These are phyloP conservation scores for Trypanosomatidae sp. DNA, from an alignment of 208 protist species.

Conservation along the genomic window DNA sequence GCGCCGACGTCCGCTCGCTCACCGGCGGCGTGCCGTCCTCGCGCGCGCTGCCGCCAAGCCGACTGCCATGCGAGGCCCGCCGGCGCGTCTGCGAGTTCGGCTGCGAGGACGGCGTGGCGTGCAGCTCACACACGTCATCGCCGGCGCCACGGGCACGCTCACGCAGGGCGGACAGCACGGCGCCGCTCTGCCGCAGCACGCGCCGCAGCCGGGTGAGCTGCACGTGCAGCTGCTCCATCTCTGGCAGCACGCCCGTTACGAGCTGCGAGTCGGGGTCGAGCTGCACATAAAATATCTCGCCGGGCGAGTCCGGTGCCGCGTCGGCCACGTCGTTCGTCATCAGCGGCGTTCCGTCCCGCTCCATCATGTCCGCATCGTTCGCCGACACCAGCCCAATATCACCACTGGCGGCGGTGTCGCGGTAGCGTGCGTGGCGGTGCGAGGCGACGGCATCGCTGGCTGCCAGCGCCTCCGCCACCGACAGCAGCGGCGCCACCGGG, in stretches of 20 bases:
- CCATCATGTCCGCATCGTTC: background rate
- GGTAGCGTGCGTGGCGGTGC: too few relatives aligned
- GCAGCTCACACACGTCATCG: conserved; percentile 16
- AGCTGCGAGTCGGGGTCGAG: conserved; percentile 26
- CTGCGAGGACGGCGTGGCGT: background rate
- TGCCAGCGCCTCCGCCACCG: background rate
- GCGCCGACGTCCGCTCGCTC: too few relatives aligned
- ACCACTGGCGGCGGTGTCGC: too few relatives aligned
- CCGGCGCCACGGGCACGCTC: conserved; percentile 12
- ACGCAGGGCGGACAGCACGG: conserved; percentile 14
- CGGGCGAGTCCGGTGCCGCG: conserved; percentile 3
- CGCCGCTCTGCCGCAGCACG: conserved; percentile 16
- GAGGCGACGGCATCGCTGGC: too few relatives aligned
- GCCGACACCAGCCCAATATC: too few relatives aligned
- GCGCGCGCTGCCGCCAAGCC: too few relatives aligned
- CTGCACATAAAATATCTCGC: conserved; percentile 29
- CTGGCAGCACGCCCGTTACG: conserved; percentile 27
- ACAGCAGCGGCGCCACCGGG: background rate
- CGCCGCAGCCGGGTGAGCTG: conserved; percentile 19
- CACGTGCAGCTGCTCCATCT: conserved; percentile 32
- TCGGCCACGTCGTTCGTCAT: background rate
- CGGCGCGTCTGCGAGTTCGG: too few relatives aligned
- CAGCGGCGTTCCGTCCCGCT: background rate
- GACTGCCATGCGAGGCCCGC: too few relatives aligned
- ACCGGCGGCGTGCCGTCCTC: too few relatives aligned